Conservation (phyloP, 805 yeast genomes). For the Suhomyces xylopsoci region DNA sequence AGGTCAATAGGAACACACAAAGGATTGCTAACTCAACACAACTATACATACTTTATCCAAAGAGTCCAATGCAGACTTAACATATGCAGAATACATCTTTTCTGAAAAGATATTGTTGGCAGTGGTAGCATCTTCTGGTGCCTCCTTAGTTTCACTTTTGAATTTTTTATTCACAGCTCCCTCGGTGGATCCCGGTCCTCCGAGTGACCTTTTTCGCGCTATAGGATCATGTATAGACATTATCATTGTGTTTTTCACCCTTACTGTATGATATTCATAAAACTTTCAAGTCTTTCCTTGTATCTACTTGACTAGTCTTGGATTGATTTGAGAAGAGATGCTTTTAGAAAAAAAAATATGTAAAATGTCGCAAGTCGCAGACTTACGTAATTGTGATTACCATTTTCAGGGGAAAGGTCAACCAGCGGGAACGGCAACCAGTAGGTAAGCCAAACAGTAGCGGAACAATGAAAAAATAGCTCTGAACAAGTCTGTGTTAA, state of each 20-base stretch:
- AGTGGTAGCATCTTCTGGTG: constrained; percentile 7
- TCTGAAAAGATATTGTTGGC: constrained; percentile 24
- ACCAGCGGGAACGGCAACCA: not conserved
- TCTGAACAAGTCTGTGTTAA: not conserved
- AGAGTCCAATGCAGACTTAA: constrained; percentile 66
- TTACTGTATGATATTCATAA: constrained; percentile 2
- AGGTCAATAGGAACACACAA: not conserved
- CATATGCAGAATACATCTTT: constrained; percentile 43
- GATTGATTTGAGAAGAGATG: constrained; percentile 8
- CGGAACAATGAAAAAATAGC: not conserved
- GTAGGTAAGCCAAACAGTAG: not conserved
- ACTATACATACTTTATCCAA: constrained; percentile 50
- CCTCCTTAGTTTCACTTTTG: constrained; percentile 14
- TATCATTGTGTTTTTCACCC: constrained; percentile 22
- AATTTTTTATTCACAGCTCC: constrained; percentile 15
- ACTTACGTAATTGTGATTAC: not conserved
- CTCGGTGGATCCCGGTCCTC: constrained; percentile 13
- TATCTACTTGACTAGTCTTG: not conserved
- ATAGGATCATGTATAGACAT: constrained; percentile 39
- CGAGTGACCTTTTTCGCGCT: constrained; percentile 28
- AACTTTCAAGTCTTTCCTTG: not conserved
- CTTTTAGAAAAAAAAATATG: not conserved
- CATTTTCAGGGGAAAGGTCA: not conserved
- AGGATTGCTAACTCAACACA: constrained; percentile 2
- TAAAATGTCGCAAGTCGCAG: constrained; percentile 1